Conservation (phyloP, 1,284 basidiomycete species). For the Schizophyllum amplum region DNA sequence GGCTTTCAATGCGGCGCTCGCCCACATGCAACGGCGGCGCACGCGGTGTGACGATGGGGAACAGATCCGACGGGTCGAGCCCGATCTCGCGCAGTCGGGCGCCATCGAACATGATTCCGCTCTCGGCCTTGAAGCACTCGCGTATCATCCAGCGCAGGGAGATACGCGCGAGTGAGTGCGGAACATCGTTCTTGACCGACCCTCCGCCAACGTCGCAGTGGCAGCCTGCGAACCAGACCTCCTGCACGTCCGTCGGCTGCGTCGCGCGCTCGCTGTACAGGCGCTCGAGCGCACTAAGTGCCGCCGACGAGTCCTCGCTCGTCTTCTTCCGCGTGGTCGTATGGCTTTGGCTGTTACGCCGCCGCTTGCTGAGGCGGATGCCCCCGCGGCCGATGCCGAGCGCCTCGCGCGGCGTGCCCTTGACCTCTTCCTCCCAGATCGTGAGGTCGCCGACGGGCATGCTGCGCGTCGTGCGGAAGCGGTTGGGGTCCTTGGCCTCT, state of each 20-base stretch:
- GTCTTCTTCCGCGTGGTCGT: background rate
- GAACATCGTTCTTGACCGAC: conserved; percentile 5
- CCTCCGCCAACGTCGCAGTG: conserved; percentile 27
- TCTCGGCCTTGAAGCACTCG: conserved; percentile 40
- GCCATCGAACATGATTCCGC: conserved; percentile 45
- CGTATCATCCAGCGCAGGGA: conserved; percentile 43
- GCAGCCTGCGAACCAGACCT: conserved; percentile 19
- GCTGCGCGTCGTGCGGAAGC: background rate
- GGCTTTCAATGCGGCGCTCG: background rate
- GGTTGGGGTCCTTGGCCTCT: background rate
- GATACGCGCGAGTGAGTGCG: conserved; percentile 27
- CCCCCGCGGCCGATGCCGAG: background rate
- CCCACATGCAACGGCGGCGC: background rate
- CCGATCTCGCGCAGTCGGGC: conserved; percentile 29
- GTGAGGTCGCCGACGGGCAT: background rate
- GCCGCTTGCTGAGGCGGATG: background rate
- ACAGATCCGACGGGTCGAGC: conserved; percentile 18
- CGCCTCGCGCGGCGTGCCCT: background rate
- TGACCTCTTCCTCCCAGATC: background rate
- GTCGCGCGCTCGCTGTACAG: background rate
- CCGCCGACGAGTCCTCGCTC: background rate
- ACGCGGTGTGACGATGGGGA: conserved; percentile 37
- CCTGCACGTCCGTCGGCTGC: conserved; percentile 14
- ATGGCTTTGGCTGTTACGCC: too few relatives aligned
- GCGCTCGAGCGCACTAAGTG: background rate